A percentile compares a stretch with the other conserved stretches of the same genome.
Conservation (phyloP, 1,284 basidiomycete species). For the Meripilus lineatus region DNA sequence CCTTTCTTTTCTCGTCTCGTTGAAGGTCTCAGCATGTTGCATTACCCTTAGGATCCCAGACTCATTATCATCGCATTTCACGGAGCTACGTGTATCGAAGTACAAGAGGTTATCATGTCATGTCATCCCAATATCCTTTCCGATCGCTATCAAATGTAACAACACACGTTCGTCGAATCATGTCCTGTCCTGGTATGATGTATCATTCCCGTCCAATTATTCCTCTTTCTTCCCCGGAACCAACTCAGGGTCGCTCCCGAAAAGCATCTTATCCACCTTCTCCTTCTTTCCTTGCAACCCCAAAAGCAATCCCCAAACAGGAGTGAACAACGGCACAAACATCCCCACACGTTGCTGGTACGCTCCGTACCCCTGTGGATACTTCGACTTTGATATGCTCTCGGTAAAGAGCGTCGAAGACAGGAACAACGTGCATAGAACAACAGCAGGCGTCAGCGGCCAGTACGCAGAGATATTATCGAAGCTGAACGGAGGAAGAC, state of each 20-base stretch:
- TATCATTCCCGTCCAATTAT: no score
- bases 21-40: no score
- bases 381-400: slow-evolving; percentile 73
- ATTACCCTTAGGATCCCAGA: no score
- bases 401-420: slow-evolving; percentile 79
- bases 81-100: no score
- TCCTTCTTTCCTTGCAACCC: slow-evolving; percentile 29
- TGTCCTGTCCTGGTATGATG: no score
- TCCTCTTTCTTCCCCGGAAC: not conserved
- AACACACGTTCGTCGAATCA: no score
- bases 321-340: slow-evolving; percentile 63
- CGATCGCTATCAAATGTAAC: no score
- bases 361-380: slow-evolving; percentile 64
- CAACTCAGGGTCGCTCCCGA: slow-evolving; percentile 8
- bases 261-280: slow-evolving; percentile 38
- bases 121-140: no score
- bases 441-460: slow-evolving; percentile 48
- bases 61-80: no score
- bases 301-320: slow-evolving; percentile 35
- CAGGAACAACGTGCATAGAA: slow-evolving; percentile 66
- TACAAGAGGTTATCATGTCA: no score
- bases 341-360: slow-evolving; percentile 82
- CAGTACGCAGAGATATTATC: slow-evolving; percentile 28
- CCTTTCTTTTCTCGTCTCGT: no score
- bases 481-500: slow-evolving; percentile 23